These are phyloP conservation scores for Jackrogersella minutella DNA, from an alignment of 495 filamentous ascomycete species.

Conservation along the genomic window DNA sequence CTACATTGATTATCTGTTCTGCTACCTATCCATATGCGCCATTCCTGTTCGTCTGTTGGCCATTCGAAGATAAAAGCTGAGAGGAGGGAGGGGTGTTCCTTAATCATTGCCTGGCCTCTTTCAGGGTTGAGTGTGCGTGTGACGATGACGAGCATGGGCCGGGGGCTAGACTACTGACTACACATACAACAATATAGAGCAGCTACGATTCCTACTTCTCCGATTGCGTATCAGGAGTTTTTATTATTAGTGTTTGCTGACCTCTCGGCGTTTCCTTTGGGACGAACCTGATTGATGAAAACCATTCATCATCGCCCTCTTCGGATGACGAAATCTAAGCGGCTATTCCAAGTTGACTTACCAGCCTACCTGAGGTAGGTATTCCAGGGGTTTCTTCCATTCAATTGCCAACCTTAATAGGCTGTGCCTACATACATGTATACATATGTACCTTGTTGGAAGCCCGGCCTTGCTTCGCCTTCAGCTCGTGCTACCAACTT, in stretches of 20 bases:
- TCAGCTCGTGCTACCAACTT: conserved; percentile 29
- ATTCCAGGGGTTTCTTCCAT: conserved; percentile 4
- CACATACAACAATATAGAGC: too few relatives aligned
- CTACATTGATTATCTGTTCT: conserved; percentile 16
- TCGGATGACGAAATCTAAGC: conserved; percentile 23
- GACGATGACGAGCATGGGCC: conserved; percentile 22
- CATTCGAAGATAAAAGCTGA: conserved; percentile 22
- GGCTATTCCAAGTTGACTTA: conserved; percentile 12
- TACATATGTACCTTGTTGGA: background rate
- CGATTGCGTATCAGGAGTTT: conserved; percentile 30
- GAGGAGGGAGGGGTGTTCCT: background rate
- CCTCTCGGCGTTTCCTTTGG: conserved; percentile 13
- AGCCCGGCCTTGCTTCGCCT: conserved; percentile 26
- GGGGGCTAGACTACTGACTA: conserved; percentile 4
- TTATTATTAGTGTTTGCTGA: conserved; percentile 26
- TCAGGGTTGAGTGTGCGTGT: conserved; percentile 29
- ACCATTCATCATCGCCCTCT: background rate
- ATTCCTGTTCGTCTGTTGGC: conserved; percentile 18
- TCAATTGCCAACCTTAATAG: conserved; percentile 6
- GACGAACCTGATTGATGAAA: conserved; percentile 15
- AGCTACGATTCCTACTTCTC: conserved; percentile 13
- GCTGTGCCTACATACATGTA: background rate
- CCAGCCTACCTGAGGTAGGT: background rate
- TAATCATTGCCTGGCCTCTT: conserved; percentile 5
- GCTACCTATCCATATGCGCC: conserved; percentile 8